Evolutionary conservation across 2,329 filamentous ascomycete genomes (phyloP), one percentile per base, ranked within the genome.

Genomic region (Ophioceras dolichostomum): DNA sequence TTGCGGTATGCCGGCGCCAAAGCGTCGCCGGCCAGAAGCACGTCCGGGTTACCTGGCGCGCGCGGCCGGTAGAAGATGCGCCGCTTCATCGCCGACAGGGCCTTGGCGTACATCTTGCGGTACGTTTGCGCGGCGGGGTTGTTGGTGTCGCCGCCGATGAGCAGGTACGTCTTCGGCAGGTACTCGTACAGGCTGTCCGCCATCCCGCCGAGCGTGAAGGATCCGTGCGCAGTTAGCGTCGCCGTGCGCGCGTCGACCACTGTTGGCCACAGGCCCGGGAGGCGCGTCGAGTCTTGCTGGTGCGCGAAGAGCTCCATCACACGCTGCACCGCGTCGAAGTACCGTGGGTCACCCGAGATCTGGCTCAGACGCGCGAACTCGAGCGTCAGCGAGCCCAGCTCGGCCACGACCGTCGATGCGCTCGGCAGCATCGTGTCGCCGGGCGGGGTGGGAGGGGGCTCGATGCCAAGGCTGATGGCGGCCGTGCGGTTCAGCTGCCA

Each of bases 311-410:
- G 70, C 47, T 77, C 65, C 44, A 82, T 86, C 42, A 89, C 70
- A n/a, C 79, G 70, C 43, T 81, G 78, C 37, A 84, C 71, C 5
- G 79, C 81, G 56, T 85, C 80, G 54, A 81, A 87, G 58, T 83
- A 88, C 52, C 80, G 85, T 38, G 71, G 59, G 41, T 86, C 67
- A 36, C 73, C 74, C 0, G 83, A 85, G 40, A 88, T 61, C 56
- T 88, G 83, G 16, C 77, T 76, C 32, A 89, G 64, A 5, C 83
- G 66, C 3, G 79, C 85, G 51, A 88, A 85, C 51, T 88, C 83
- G 41, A 89, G 56, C 8, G 74, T 76, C 39, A 88, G 63, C 9
- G 79, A 82, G 22, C 81, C 82, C 13, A 59, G 57, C n/a, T 61
- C 63, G 20, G 67, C 67, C 7, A 58, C 56, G n/a, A n/a, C n/a